Percentiles rank a stretch among this genome's conserved stretches.
Conservation (phyloP, 495 filamentous ascomycete species). For the Staphylotrichum longicolle region DNA sequence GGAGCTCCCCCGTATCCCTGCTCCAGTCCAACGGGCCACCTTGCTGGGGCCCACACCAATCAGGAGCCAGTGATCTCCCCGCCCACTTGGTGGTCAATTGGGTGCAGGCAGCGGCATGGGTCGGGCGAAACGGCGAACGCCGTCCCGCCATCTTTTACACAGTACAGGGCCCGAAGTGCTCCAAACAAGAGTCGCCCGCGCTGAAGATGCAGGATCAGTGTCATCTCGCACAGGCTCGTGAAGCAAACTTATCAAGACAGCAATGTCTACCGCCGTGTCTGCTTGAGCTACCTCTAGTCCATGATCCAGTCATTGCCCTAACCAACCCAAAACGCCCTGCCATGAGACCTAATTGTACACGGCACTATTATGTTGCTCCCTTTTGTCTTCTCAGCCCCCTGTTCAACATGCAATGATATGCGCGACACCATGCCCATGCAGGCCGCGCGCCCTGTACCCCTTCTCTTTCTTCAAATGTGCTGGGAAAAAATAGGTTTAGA, state of each 20-base stretch:
- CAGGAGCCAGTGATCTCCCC: background rate
- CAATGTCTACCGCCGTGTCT: background rate
- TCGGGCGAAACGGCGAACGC: conserved; percentile 9
- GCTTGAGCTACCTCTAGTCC: background rate
- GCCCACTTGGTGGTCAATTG: too few species aligned
- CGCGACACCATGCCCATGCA: background rate
- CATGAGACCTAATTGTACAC: conserved; percentile 25
- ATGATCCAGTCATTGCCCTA: conserved; percentile 20
- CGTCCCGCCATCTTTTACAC: conserved; percentile 6
- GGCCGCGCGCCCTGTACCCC: background rate
- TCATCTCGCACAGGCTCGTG: too few species aligned
- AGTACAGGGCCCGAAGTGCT: background rate
- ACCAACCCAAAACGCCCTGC: conserved; percentile 28
- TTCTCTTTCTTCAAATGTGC: too few species aligned
- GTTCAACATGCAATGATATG: conserved; percentile 13
- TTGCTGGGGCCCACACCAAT: conserved; percentile 10
- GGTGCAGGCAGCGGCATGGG: background rate
- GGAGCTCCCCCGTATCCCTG: conserved; percentile 11
- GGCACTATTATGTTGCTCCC: conserved; percentile 21
- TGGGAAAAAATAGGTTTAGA: background rate
- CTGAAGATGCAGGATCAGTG: too few species aligned
- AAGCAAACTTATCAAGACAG: background rate
- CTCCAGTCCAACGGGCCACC: background rate
- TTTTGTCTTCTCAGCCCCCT: background rate
- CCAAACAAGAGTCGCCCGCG: too few species aligned